Evolutionary conservation across 257 asterid genomes (phyloP).

Genomic region (Solanum boliviense): DNA sequence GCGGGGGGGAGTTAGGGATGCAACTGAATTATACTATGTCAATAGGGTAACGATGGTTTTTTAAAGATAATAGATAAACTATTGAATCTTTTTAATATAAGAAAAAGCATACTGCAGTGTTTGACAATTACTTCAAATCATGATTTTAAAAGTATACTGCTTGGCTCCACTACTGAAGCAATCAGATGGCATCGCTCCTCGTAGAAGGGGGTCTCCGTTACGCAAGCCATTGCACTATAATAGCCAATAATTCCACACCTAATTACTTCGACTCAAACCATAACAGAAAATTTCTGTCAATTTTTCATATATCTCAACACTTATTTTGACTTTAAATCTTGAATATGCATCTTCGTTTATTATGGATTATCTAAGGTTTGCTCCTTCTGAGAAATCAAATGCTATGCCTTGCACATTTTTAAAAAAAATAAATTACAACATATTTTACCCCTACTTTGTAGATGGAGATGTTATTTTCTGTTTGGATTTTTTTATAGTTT

Average conservation of each 20-base stretch:
- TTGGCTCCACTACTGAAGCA: background rate
- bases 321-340: background rate
- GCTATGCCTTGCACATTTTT: background rate
- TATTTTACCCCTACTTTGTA: background rate
- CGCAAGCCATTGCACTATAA: background rate
- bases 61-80: background rate
- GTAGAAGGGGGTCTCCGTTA: background rate
- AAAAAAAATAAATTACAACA: rapidly evolving
- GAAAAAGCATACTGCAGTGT: background rate
- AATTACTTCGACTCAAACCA: background rate
- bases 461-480: background rate
- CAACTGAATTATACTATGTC: background rate
- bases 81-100: background rate
- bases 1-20: background rate
- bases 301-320: background rate
- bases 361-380: background rate
- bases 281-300: background rate
- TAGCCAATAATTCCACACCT: background rate
- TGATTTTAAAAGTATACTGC: background rate
- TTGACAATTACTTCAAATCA: background rate
- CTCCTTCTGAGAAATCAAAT: background rate
- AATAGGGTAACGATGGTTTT: background rate
- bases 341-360: background rate
- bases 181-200: background rate
- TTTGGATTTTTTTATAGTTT: background rate